A percentile compares a stretch with the other conserved stretches of the same genome.
phyloP scores from a whole-genome alignment of 768 basidiomycete genomes.

The Holtermanniella nyarrowii region DNA sequence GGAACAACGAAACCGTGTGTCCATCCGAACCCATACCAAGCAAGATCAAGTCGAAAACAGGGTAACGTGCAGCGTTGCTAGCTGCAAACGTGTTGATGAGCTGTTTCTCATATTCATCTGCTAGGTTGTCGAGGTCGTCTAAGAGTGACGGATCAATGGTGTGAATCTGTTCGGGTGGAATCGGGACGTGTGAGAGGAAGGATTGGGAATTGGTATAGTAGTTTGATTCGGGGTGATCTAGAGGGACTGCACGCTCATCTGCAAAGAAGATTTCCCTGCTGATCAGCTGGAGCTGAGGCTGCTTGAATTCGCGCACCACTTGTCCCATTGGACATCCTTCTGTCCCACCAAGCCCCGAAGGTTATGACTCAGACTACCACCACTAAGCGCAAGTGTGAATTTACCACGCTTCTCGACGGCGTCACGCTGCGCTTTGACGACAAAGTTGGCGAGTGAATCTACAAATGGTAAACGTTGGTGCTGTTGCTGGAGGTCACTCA shows the following conservation, averaged over 20 bases:
- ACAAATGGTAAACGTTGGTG: background rate
- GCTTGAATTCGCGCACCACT: slow-evolving; percentile 56
- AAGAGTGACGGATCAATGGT: slow-evolving; percentile 60
- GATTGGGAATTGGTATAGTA: slow-evolving; percentile 62
- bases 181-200: slow-evolving; percentile 74
- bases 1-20: slow-evolving; percentile 97
- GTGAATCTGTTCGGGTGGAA: slow-evolving; percentile 69
- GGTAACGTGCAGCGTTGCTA: slow-evolving; percentile 89
- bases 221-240: slow-evolving; percentile 87
- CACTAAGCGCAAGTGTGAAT: slow-evolving; percentile 87
- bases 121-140: slow-evolving; percentile 45
- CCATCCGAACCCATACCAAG: slow-evolving; percentile 95
- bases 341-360: slow-evolving; percentile 62
- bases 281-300: background rate
- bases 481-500: slow-evolving; percentile 13
- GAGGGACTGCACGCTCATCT: slow-evolving; percentile 90
- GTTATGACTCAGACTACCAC: slow-evolving; percentile 72
- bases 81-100: slow-evolving; percentile 87
- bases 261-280: slow-evolving; percentile 93
- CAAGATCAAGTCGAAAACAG: slow-evolving; percentile 91
- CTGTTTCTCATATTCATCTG: slow-evolving; percentile 47
- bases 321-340: slow-evolving; percentile 72
- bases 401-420: slow-evolving; percentile 78
- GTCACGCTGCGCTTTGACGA: slow-evolving; percentile 78
- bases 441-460: slow-evolving; percentile 64